Base-by-base conservation (phyloP, 352 stramenopile species). In the Globisporangium abappressorium region DNA sequence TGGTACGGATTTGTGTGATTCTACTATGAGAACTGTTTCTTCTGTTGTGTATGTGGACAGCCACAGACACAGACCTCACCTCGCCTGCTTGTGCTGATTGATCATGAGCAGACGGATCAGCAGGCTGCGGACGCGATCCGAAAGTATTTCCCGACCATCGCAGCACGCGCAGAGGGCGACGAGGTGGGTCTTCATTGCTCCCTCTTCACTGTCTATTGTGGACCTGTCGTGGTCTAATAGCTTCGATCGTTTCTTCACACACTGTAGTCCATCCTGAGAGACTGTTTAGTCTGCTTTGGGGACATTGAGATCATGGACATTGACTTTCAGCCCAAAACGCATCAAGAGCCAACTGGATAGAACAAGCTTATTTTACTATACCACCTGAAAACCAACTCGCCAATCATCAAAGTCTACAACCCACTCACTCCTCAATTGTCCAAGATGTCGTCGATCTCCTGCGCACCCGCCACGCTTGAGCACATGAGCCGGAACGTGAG, bases 401-500 rank as follows among this genome's bases (percentile, higher is more conserved):
- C 6, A n/a, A 24, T 51, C 20, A 51, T 24, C 18, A 51, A 51
- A 51, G 20, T 15, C 6, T 51, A 11, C 43, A 12, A 24, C 15
- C 1, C 26, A 54, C 20, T 28, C 22, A 18, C 18, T 18, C 60
- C 6, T 53, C 46, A 65, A 3, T 46, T 24, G 41, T 71, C 53
- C 7, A 57, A 24, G n/a, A 68, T 54, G 46, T 72, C 65, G 28
- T 81, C 61, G 9, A 68, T 56, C 22, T 83, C 66, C 3, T 67
- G 62, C 7, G 71, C 64, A 4, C 57, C 68, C 34, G 66, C 72
- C 24, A 80, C 76, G 1, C 76, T 80, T 5, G 83, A 92, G 60
- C 84, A 92, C 86, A 94, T 93, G 62, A 94, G 84, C 59, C 86
- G 80, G 72, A 92, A 94, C 20, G 83, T 91, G n/a, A 94, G 65